Evolutionary conservation across 495 filamentous ascomycete species (phyloP), one percentile per base, ranked within the genome.

Genomic region (Clavariopsis aquatica): DNA sequence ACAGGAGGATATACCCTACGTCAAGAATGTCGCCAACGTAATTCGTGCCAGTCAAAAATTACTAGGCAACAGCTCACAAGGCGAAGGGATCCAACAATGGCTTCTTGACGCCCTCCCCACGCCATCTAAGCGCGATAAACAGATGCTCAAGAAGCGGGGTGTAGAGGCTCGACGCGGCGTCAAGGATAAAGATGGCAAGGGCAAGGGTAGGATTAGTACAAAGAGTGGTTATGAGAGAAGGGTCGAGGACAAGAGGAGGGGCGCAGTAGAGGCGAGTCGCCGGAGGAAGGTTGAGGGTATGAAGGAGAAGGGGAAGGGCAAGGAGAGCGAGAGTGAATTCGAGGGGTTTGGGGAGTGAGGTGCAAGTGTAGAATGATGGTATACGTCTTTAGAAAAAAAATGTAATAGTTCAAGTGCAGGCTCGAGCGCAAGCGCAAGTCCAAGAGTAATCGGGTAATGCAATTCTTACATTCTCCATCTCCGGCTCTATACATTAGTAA

Each of bases 11-110:
- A 86, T 97, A 23, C 86, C 88, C 1, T 91, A 92, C 67, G 83
- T 98, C 19, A 96, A 94, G 79, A 89, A 84, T 62, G 89, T 98
- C 38, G 93, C 92, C 38, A 96, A 96, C 70, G 89, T 97, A 8
- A 96, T 98, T 69, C 83, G 90, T 6, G 83, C 84, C 28, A 90
- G 89, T 68, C 90, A 96, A 78, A 89, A 86, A 76, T 55, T 73
- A 57, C 31, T 60, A 24, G 60, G 55, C 2, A 76, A 78, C 22
- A 78, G 77, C 9, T 8, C 8, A 17, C 9, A 43, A 17, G 38
- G 38, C 3, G 15, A 9, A 43, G 79, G 81, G 9, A 82, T 96
- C 38, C 86, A 91, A 69, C 86, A 90, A 74, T 98, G 94, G 95
- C 74, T 98, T 55, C 80, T 98, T 20, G 90, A 96, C 75, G 86